Evolutionary conservation across 1,139 yeast species (phyloP).

Genomic region (Candida sp.): DNA sequence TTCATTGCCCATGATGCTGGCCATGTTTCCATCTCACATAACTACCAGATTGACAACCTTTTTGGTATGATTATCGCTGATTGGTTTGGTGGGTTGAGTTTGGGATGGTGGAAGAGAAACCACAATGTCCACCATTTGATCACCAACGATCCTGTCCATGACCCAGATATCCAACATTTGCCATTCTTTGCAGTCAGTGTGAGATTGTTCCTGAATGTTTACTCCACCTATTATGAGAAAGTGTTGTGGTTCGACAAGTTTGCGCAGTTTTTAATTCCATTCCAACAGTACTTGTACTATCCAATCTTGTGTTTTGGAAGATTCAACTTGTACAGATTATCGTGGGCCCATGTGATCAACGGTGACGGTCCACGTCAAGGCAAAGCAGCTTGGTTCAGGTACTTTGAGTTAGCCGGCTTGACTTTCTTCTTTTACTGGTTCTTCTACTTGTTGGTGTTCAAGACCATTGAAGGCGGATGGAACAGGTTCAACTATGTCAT

Average conservation of each 20-base stretch:
- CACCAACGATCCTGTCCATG: conserved; percentile 92
- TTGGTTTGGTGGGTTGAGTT: conserved; percentile 83
- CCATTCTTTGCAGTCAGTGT: conserved; percentile 91
- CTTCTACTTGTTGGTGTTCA: conserved; percentile 65
- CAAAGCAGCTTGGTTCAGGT: conserved; percentile 86
- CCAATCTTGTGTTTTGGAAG: conserved; percentile 85
- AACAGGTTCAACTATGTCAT: conserved; percentile 62
- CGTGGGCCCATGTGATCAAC: conserved; percentile 73
- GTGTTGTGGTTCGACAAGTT: conserved; percentile 67
- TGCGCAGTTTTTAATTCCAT: conserved; percentile 59
- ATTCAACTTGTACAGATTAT: conserved; percentile 79
- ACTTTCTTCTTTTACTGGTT: conserved; percentile 77
- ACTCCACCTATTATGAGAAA: conserved; percentile 80
- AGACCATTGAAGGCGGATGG: conserved; percentile 53
- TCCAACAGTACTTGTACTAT: conserved; percentile 77
- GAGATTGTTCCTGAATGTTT: conserved; percentile 66
- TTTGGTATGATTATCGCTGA: conserved; percentile 78
- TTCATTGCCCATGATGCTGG: conserved; percentile 94
- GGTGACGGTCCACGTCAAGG: conserved; percentile 85
- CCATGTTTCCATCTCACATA: conserved; percentile 81
- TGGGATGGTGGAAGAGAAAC: conserved; percentile 96
- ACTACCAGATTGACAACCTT: conserved; percentile 77
- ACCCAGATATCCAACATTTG: conserved; percentile 92
- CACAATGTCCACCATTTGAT: conserved; percentile 91
- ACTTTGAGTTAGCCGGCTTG: conserved; percentile 75